Base-by-base conservation (phyloP, 768 basidiomycete genomes). In the Lyophyllum semitale region DNA sequence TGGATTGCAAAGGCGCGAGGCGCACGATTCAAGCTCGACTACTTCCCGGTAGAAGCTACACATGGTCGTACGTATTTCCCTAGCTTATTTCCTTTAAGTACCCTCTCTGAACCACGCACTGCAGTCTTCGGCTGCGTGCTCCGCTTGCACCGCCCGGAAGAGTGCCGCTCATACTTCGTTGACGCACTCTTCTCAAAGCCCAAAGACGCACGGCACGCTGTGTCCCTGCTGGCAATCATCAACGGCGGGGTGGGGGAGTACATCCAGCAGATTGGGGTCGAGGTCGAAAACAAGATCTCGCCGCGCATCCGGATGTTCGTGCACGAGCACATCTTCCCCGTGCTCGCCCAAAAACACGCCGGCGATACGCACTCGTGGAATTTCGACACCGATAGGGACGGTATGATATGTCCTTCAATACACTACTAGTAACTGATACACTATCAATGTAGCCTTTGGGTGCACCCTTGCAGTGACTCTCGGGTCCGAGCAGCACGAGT, bases 121-220 rank as follows among this genome's bases (percentile, higher is more conserved):
- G 45, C 47, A 45, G 51, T 53, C 46, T 42, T 33, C 3, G 88
- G 88, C 3, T 85, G 82, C 63, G 67, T 90, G 11, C 73, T 90
- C 38, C 82, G 84, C 25, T 59, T 91, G 5, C 76, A 79, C 38
- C 78, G 81, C 25, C 80, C 81, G 2, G 73, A 70, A 4, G 78
- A 82, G 53, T 78, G 76, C 33, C 76, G 71, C 40, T 82, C 85
- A 0, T 91, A 77, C 59, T 66, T 91, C 5, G 84, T 86, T 26
- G 87, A 89, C n/a, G 73, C 84, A 0, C 73, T 74, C 15, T 89
- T 89, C 59, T 60, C 73, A 2, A 86, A 82, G 61, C 82, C 82
- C 3, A 68, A 71, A 0, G 88, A 90, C 49, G 88, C 88, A n/a
- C 88, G 86, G 66, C 75, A 78, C 0, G 89, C 88, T 0, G 89